Conservation (phyloP, 495 filamentous ascomycete genomes). For the Lindgomyces ingoldianus region DNA sequence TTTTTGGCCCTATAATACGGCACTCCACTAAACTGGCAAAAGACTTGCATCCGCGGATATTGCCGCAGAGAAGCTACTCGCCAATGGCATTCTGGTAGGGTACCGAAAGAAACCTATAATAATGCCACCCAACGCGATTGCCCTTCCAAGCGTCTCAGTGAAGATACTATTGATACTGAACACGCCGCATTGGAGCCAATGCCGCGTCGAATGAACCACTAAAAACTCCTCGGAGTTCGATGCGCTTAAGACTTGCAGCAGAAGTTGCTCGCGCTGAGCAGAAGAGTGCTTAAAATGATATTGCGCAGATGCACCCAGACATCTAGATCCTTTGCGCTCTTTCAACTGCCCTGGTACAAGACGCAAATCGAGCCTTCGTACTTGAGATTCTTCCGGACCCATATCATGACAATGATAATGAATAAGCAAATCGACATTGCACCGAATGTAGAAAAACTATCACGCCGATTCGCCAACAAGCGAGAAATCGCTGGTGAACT, state of each 20-base stretch:
- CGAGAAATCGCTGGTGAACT: neutral
- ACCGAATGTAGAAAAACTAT: neutral
- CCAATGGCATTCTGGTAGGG: neutral
- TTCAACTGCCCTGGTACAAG: neutral
- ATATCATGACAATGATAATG: conserved; percentile 3
- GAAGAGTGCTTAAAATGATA: neutral
- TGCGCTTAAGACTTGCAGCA: neutral
- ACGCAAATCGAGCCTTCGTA: neutral
- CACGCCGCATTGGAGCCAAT: neutral
- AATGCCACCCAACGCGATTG: neutral
- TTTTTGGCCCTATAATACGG: neutral
- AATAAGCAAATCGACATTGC: neutral
- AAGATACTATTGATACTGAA: neutral
- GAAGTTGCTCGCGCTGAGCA: neutral
- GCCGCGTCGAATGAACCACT: neutral
- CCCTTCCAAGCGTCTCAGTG: neutral
- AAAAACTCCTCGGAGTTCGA: neutral
- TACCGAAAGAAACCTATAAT: neutral
- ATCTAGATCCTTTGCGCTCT: neutral
- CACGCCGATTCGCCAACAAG: conserved; percentile 2
- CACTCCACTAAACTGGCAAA: neutral
- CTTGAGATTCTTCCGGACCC: neutral
- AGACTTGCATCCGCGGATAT: neutral
- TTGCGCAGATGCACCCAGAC: neutral
- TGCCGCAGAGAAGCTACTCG: neutral